A percentile compares a stretch with the other conserved stretches of the same genome.
Conservation (phyloP, 768 basidiomycete genomes). For the Tylopilus sp. region DNA sequence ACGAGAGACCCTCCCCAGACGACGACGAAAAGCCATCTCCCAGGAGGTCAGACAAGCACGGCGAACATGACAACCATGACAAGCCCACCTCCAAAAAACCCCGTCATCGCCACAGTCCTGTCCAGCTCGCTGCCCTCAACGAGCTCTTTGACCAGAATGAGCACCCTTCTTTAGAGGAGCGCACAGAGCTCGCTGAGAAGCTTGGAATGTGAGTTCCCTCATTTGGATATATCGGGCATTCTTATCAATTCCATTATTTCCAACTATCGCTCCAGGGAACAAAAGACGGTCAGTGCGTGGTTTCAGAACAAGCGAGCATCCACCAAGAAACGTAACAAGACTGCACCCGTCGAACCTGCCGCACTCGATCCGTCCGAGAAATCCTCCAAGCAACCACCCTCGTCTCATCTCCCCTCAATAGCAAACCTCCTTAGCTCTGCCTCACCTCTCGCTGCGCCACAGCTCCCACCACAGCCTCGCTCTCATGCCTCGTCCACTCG, state of each 20-base stretch:
- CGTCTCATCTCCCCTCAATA: constrained; percentile 34
- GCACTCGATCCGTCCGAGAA: constrained; percentile 24
- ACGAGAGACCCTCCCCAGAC: constrained; percentile 14
- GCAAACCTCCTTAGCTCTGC: constrained; percentile 40
- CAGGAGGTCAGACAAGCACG: constrained; percentile 21
- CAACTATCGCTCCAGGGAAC: constrained; percentile 52
- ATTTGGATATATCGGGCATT: constrained; percentile 22
- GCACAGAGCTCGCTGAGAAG: constrained; percentile 63
- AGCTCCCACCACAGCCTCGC: constrained; percentile 20
- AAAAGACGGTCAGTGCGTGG: constrained; percentile 83
- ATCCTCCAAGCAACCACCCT: constrained; percentile 23
- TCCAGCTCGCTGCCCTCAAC: constrained; percentile 73
- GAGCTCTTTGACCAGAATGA: constrained; percentile 74
- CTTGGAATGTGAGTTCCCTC: constrained; percentile 66
- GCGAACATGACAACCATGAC: constrained; percentile 22
- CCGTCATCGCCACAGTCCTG: constrained; percentile 69
- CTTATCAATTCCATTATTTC: constrained; percentile 19
- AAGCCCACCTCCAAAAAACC: constrained; percentile 56
- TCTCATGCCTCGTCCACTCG: constrained; percentile 25
- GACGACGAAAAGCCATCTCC: constrained; percentile 26
- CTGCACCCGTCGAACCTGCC: constrained; percentile 33
- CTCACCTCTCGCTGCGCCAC: constrained; percentile 22
- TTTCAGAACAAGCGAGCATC: constrained; percentile 87
- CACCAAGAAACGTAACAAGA: constrained; percentile 65
- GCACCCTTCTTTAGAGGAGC: constrained; percentile 68